Evolutionary conservation across 352 stramenopile species (phyloP).

Genomic region (Pythium phragmitis): DNA sequence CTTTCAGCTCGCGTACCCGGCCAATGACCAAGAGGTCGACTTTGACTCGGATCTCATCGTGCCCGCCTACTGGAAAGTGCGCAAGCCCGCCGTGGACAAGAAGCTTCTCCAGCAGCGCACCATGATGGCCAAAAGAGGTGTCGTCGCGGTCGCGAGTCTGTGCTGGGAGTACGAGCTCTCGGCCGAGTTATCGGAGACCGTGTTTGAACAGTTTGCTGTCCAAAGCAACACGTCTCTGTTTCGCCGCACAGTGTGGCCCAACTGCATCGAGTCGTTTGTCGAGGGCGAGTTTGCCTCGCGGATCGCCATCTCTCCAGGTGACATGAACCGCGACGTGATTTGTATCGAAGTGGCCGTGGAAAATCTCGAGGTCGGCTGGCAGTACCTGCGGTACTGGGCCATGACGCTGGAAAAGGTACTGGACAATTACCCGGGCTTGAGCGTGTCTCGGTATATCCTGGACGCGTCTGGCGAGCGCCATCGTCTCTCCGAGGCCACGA

Average conservation of each 20-base stretch:
- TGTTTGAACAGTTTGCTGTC: slow-evolving; percentile 29
- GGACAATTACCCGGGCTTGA: slow-evolving; percentile 25
- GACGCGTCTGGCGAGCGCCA: slow-evolving; percentile 3
- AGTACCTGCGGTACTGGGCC: slow-evolving; percentile 19
- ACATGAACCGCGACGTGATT: slow-evolving; percentile 16
- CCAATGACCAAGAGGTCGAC: slow-evolving; percentile 10
- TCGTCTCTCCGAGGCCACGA: slow-evolving; percentile 9
- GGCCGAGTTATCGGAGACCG: slow-evolving; percentile 13
- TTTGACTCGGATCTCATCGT: slow-evolving; percentile 26
- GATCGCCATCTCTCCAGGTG: slow-evolving; percentile 2
- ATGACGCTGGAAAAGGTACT: slow-evolving; percentile 27
- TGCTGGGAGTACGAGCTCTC: slow-evolving; percentile 31
- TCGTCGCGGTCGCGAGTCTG: slow-evolving; percentile 8
- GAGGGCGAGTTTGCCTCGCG: slow-evolving; percentile 19
- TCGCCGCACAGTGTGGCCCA: slow-evolving; percentile 9
- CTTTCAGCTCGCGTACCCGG: slow-evolving; percentile 28
- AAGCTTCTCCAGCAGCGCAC: slow-evolving; percentile 17
- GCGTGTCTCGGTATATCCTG: slow-evolving; percentile 21
- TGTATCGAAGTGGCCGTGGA: slow-evolving; percentile 18
- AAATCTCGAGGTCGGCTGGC: slow-evolving; percentile 9
- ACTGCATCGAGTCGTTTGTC: slow-evolving; percentile 24
- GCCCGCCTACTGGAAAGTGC: slow-evolving; percentile 26
- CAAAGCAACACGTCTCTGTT: slow-evolving; percentile 23
- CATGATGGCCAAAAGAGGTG: slow-evolving; percentile 14
- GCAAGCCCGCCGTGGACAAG: slow-evolving; percentile 20